These are phyloP conservation scores for Podospora anserina DNA, from an alignment of 495 filamentous ascomycete species.

Conservation along the genomic window DNA sequence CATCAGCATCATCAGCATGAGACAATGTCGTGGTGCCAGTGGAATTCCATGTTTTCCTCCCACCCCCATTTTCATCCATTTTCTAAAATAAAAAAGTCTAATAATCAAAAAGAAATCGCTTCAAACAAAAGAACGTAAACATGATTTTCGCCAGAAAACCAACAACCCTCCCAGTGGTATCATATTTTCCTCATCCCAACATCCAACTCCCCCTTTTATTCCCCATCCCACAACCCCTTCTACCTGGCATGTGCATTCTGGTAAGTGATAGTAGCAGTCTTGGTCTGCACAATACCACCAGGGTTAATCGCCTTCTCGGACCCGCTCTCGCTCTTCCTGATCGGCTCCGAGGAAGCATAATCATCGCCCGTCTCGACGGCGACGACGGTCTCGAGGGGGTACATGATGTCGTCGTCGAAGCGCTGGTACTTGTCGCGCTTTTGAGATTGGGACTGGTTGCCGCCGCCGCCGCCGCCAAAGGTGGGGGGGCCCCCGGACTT, in stretches of 20 bases:
- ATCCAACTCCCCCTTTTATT: not conserved
- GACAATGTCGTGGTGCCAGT: too few species aligned
- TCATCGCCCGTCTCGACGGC: not conserved
- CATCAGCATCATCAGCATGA: too few species aligned
- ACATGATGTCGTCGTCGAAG: constrained; percentile 13
- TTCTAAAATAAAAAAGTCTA: too few species aligned
- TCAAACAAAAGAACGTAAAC: too few species aligned
- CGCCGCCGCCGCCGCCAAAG: not conserved
- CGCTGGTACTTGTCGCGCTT: constrained; percentile 7
- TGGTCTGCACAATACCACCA: not conserved
- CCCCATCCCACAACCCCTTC: not conserved
- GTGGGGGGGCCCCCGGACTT: not conserved
- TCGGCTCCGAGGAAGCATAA: too few species aligned
- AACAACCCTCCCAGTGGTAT: not conserved
- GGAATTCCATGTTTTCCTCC: too few species aligned
- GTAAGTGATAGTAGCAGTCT: constrained; percentile 1
- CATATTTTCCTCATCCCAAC: not conserved
- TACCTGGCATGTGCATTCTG: not conserved
- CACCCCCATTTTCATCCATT: too few species aligned
- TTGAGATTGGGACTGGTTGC: not conserved
- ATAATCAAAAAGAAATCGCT: too few species aligned
- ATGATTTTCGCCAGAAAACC: not conserved
- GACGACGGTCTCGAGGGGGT: constrained; percentile 9
- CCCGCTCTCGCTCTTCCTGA: not conserved
- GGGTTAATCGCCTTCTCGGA: not conserved